These are phyloP conservation scores for Tuber magnatum DNA, from an alignment of 495 filamentous ascomycete species.

Conservation along the genomic window DNA sequence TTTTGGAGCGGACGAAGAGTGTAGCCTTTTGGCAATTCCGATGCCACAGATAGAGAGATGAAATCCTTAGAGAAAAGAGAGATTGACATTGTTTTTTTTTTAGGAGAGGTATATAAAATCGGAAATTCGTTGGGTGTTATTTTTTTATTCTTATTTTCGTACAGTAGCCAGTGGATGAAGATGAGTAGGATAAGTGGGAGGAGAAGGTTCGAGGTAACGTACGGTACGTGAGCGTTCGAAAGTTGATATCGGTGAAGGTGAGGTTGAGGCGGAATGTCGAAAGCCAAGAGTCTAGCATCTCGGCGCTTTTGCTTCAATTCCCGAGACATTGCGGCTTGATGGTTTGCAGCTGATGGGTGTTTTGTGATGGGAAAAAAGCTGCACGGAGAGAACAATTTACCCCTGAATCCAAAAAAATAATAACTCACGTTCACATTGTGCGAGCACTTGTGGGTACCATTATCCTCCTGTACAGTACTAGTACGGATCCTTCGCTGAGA, in stretches of 20 bases:
- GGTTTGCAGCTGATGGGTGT: not conserved
- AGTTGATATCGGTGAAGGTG: not conserved
- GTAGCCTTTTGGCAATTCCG: constrained; percentile 71
- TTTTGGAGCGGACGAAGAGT: constrained; percentile 69
- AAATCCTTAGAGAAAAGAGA: constrained; percentile 49
- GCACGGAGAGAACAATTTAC: not conserved
- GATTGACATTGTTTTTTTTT: constrained; percentile 17
- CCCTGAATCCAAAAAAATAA: not conserved
- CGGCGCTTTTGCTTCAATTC: not conserved
- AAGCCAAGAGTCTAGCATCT: not conserved
- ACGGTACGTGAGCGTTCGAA: not conserved
- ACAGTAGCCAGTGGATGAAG: not conserved
- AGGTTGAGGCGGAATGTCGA: not conserved
- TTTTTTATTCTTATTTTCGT: not conserved
- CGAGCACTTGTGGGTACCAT: not conserved
- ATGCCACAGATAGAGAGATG: constrained; percentile 65
- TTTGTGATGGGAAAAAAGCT: not conserved
- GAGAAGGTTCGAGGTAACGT: not conserved
- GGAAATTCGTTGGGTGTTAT: not conserved
- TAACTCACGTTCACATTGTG: not conserved
- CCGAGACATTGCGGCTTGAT: not conserved
- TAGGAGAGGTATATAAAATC: not conserved
- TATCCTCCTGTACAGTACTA: no score
- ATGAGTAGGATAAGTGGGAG: not conserved
- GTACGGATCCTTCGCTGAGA: not conserved